These are phyloP conservation scores for Ensete ventricosum DNA, from an alignment of 176 grass and related monocot species.

Conservation along the genomic window DNA sequence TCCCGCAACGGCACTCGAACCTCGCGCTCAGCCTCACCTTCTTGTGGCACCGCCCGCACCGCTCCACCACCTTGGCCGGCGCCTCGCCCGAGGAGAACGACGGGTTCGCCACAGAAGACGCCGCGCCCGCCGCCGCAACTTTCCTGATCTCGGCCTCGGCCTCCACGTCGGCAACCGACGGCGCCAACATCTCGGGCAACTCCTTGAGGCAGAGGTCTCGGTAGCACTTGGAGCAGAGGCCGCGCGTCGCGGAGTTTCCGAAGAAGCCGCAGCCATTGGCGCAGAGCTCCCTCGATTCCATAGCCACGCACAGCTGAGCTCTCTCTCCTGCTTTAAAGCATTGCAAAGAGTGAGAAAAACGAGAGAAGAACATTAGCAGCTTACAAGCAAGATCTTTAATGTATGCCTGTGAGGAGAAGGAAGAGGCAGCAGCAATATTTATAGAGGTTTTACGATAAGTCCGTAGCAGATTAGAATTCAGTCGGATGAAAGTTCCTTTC, in stretches of 20 bases:
- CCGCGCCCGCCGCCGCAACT: background rate
- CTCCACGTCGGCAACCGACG: background rate
- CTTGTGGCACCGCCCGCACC: background rate
- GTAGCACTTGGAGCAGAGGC: constrained; percentile 9
- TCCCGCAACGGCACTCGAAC: background rate
- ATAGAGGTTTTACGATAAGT: no score
- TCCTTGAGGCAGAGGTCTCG: background rate
- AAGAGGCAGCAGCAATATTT: no score
- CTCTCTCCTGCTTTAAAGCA: no score
- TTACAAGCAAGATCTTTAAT: no score
- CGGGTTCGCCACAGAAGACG: no score
- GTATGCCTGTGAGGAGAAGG: no score
- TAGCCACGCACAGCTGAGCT: no score
- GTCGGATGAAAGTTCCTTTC: no score
- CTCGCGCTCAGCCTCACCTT: background rate
- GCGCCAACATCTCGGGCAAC: background rate
- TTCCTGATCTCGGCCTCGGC: background rate
- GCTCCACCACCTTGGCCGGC: background rate
- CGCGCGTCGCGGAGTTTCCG: background rate
- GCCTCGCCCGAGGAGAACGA: background rate
- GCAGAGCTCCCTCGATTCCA: no score
- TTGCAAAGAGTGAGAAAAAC: no score
- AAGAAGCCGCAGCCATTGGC: constrained; percentile 9
- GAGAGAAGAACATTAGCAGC: no score
- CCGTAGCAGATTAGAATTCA: no score